These are phyloP conservation scores for Vaccinium myrtillus DNA, from an alignment of 148 eudicot genomes.

Conservation along the genomic window DNA sequence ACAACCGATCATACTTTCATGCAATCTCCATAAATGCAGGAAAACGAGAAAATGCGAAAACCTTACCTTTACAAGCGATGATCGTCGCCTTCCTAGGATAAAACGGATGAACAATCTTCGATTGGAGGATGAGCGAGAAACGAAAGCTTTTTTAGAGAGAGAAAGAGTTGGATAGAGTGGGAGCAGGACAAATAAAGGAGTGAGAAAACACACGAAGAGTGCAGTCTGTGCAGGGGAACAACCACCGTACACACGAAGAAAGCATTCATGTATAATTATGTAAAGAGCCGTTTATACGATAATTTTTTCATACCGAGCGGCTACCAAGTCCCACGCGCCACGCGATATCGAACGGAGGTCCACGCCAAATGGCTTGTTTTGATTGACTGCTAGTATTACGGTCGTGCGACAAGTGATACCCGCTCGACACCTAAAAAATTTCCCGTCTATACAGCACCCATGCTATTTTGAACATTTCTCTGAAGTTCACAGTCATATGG, in stretches of 20 bases:
- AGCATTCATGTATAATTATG: too few species aligned
- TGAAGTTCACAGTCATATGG: too few species aligned
- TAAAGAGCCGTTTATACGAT: not conserved
- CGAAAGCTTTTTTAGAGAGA: not conserved
- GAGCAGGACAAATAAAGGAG: not conserved
- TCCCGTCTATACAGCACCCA: not conserved
- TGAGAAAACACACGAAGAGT: not conserved
- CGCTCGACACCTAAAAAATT: too few species aligned
- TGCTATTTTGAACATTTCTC: not conserved
- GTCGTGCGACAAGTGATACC: too few species aligned
- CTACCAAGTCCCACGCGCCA: too few species aligned
- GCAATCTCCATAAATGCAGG: not conserved
- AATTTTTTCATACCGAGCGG: too few species aligned
- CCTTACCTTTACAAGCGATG: not conserved
- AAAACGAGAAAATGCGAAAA: not conserved
- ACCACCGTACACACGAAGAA: not conserved
- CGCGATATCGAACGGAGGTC: too few species aligned
- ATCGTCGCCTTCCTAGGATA: not conserved
- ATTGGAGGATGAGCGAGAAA: not conserved
- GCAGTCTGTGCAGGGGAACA: not conserved
- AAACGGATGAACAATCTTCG: not conserved
- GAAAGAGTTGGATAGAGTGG: too few species aligned
- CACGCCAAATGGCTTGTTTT: too few species aligned
- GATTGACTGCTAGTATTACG: too few species aligned
- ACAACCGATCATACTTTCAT: not conserved